Conservation (phyloP, 257 asterid species). For the Galeopsis tetrahit region DNA sequence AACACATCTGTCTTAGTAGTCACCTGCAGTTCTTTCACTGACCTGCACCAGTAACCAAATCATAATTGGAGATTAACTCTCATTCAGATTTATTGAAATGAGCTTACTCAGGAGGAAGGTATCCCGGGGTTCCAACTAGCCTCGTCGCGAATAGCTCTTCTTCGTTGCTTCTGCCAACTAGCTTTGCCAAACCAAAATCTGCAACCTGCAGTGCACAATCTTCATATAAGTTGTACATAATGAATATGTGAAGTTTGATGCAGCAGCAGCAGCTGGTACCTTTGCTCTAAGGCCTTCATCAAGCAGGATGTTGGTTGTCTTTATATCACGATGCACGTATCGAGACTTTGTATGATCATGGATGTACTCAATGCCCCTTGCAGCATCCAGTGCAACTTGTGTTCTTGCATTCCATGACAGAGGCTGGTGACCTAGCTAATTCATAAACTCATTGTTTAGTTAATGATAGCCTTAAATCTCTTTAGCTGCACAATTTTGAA, state of each 20-base stretch:
- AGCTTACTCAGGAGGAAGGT: constrained; percentile 90
- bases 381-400: constrained; percentile 77
- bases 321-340: constrained; percentile 87
- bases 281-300: constrained; percentile 85
- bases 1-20: constrained; percentile 86
- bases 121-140: constrained; percentile 90
- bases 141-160: constrained; percentile 74
- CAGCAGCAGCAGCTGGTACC: constrained; percentile 53
- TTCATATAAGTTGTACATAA: too few relatives aligned
- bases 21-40: constrained; percentile 84
- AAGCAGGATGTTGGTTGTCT: constrained; percentile 77
- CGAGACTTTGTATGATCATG: constrained; percentile 82
- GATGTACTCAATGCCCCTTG: constrained; percentile 84
- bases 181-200: constrained; percentile 89
- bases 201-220: constrained; percentile 82
- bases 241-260: too few relatives aligned
- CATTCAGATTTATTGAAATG: not conserved
- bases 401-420: constrained; percentile 83
- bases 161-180: constrained; percentile 68
- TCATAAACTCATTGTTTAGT: constrained; percentile 1
- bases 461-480: too few relatives aligned
- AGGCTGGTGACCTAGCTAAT: constrained; percentile 86
- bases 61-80: not conserved
- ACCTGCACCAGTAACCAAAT: constrained; percentile 42
- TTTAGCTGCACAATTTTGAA: not conserved